phyloP scores from a whole-genome alignment of 1,284 basidiomycete genomes.

The Lentinus polychrous region DNA sequence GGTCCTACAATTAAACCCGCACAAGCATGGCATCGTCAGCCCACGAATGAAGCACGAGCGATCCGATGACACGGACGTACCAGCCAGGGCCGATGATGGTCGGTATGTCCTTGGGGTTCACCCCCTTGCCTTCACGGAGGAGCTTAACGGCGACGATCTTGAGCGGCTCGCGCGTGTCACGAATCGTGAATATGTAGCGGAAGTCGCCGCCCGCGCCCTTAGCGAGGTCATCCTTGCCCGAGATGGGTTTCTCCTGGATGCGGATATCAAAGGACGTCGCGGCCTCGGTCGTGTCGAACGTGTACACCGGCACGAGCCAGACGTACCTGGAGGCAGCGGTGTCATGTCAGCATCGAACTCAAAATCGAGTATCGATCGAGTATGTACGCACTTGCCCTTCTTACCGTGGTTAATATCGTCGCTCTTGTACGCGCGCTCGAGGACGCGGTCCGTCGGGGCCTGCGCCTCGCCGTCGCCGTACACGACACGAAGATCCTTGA shows the following conservation, averaged over 20 bases:
- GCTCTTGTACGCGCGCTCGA: conserved; percentile 3
- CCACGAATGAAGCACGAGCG: too few relatives aligned
- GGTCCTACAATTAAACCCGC: too few relatives aligned
- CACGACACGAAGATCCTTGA: too few relatives aligned
- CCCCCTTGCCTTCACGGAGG: too few relatives aligned
- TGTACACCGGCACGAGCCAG: conserved; percentile 5
- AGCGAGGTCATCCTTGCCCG: conserved; percentile 5
- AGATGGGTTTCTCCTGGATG: conserved; percentile 6
- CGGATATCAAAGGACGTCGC: conserved; percentile 7
- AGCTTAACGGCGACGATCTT: conserved; percentile 7
- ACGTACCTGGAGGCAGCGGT: conserved; percentile 7
- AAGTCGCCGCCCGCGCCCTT: conserved; percentile 9
- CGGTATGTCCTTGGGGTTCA: too few relatives aligned
- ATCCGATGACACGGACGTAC: too few relatives aligned
- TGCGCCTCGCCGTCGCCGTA: conserved; percentile 6
- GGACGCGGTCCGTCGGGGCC: conserved; percentile 8
- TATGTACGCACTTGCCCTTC: conserved; percentile 7
- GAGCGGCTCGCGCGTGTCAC: not conserved
- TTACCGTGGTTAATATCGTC: conserved; percentile 9
- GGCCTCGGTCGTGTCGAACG: not conserved
- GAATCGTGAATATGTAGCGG: conserved; percentile 5
- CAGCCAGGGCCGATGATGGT: too few relatives aligned
- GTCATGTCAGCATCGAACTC: too few relatives aligned
- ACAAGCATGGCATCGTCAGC: too few relatives aligned
- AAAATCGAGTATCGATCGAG: not conserved